Percentiles rank a stretch among this genome's conserved stretches.
These are phyloP conservation scores for Dendrocalamus sinicus DNA, from an alignment of 176 grass and related monocot genomes.

Conservation along the genomic window DNA sequence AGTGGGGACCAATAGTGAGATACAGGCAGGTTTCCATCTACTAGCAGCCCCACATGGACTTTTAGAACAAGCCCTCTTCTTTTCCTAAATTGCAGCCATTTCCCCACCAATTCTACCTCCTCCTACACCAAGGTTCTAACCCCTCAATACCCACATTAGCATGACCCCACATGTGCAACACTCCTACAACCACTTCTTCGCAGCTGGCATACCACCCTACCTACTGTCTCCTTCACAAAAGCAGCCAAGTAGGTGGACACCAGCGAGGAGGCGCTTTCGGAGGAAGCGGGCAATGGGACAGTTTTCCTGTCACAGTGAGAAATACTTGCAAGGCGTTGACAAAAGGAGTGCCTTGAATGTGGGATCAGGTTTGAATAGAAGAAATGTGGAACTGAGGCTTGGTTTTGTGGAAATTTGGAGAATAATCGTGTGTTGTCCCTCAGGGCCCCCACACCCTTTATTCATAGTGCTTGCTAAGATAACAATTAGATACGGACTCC, in stretches of 20 bases:
- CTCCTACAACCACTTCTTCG: not conserved
- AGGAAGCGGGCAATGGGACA: not conserved
- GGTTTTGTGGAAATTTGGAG: not conserved
- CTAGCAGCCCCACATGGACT: not conserved
- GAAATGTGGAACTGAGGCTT: not conserved
- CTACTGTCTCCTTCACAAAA: constrained; percentile 4
- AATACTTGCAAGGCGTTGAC: not conserved
- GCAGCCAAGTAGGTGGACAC: not conserved
- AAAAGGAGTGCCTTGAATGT: not conserved
- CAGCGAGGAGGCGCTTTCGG: not conserved
- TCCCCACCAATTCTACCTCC: not conserved
- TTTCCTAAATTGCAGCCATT: constrained; percentile 29
- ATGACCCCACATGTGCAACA: not conserved
- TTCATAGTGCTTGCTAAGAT: not conserved
- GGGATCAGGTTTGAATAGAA: not conserved
- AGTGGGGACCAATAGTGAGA: constrained; percentile 22
- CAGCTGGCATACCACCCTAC: not conserved
- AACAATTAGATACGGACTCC: not conserved
- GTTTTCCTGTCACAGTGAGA: constrained; percentile 6
- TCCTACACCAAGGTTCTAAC: constrained; percentile 15
- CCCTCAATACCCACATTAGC: not conserved
- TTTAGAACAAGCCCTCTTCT: not conserved
- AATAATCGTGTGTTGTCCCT: not conserved
- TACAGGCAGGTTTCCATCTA: constrained; percentile 9
- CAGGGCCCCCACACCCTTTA: not conserved